A percentile compares a stretch with the other conserved stretches of the same genome.
phyloP scores from a whole-genome alignment of 306 rosid genomes.

The Benincasa hispida region DNA sequence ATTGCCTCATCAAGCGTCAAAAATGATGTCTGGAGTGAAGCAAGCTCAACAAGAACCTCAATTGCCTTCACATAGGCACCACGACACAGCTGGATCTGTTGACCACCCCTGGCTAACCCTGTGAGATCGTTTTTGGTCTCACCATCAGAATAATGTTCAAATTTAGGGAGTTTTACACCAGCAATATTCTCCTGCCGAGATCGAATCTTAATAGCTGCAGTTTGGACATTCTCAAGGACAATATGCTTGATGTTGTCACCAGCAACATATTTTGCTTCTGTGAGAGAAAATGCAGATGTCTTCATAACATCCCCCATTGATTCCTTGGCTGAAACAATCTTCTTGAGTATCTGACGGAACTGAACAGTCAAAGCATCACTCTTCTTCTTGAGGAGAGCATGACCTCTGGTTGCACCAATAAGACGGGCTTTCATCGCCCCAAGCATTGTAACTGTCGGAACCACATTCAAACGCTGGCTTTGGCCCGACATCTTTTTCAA shows the following conservation, averaged over 20 bases:
- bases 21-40: constrained; percentile 89
- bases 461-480: constrained; percentile 81
- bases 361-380: constrained; percentile 91
- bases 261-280: constrained; percentile 89
- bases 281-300: constrained; percentile 65
- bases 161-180: constrained; percentile 88
- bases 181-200: constrained; percentile 80
- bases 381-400: constrained; percentile 94
- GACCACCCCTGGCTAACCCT: constrained; percentile 91
- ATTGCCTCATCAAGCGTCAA: constrained; percentile 87
- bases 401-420: constrained; percentile 87
- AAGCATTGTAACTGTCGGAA: constrained; percentile 92
- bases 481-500: constrained; percentile 67
- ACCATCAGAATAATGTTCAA: constrained; percentile 52
- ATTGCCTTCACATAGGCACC: constrained; percentile 74
- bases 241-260: constrained; percentile 83
- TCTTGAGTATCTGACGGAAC: constrained; percentile 74
- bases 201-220: constrained; percentile 68
- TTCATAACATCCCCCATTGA: constrained; percentile 96
- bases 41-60: constrained; percentile 94
- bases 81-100: constrained; percentile 86
- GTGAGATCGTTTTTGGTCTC: constrained; percentile 86
- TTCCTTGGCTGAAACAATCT: constrained; percentile 82
- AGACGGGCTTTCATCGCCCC: constrained; percentile 77
- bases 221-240: constrained; percentile 76